These are phyloP conservation scores for Luvunga scandens DNA, from an alignment of 345 rosid species.

Conservation along the genomic window DNA sequence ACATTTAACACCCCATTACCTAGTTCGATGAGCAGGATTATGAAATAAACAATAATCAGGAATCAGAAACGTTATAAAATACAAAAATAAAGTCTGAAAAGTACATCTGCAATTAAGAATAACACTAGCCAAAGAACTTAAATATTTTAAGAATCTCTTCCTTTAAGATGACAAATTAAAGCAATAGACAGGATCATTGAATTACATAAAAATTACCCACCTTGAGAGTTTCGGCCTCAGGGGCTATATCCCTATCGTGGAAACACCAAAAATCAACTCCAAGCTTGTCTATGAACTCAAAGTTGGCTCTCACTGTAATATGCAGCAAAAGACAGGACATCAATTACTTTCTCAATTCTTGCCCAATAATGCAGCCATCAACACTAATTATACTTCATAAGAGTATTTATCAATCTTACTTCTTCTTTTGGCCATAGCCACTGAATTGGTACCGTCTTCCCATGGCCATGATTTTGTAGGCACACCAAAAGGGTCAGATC, in stretches of 20 bases:
- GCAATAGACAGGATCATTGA: background rate
- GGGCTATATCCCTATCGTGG: conserved; percentile 96
- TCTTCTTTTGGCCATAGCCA: conserved; percentile 96
- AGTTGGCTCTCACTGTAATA: conserved; percentile 90
- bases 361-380: background rate
- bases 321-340: background rate
- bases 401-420: conserved; percentile 43
- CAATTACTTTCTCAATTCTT: background rate
- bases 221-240: conserved; percentile 75
- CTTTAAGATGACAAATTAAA: background rate
- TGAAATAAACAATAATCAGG: background rate
- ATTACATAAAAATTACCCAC: conserved; percentile 28
- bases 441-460: conserved; percentile 96
- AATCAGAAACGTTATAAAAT: background rate
- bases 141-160: background rate
- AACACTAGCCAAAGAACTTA: background rate
- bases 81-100: background rate
- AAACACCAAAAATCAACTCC: conserved; percentile 97
- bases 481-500: conserved; percentile 88
- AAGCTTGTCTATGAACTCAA: conserved; percentile 87
- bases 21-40: background rate
- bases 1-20: background rate
- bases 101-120: background rate
- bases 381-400: background rate
- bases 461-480: conserved; percentile 92